Evolutionary conservation across 768 basidiomycete species (phyloP).

Genomic region (Russula compacta): DNA sequence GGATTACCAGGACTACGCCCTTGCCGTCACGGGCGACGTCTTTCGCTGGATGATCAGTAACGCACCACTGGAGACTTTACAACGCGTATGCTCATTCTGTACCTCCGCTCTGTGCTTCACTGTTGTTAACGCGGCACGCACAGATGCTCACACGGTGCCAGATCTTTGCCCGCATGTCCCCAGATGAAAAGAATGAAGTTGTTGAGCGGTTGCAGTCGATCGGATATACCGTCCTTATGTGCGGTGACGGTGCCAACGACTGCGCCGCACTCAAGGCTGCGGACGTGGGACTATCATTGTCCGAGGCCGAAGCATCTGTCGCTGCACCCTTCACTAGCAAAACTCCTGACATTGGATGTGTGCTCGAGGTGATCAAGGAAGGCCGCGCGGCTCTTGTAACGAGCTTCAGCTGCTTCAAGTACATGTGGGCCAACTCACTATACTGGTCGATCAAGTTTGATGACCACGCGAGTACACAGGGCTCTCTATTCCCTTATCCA

Average conservation of each 20-base stretch:
- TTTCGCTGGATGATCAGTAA: conserved; percentile 98
- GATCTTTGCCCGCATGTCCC: conserved; percentile 97
- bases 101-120: neutral
- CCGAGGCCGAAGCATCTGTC: conserved; percentile 96
- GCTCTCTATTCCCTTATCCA: conserved; percentile 97
- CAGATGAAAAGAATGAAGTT: conserved; percentile 98
- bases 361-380: conserved; percentile 94
- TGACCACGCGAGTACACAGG: conserved; percentile 39
- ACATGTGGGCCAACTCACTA: conserved; percentile 60
- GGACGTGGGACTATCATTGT: conserved; percentile 92
- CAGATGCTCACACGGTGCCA: conserved; percentile 98
- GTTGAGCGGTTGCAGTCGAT: conserved; percentile 88
- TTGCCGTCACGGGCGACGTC: conserved; percentile 89
- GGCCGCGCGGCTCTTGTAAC: conserved; percentile 94
- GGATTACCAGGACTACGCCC: conserved; percentile 77
- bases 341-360: conserved; percentile 90
- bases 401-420: conserved; percentile 99
- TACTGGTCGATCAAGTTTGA: neutral
- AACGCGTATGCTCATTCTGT: conserved; percentile 52
- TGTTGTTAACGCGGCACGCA: neutral
- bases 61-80: conserved; percentile 87
- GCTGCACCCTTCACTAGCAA: conserved; percentile 96
- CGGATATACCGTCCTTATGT: conserved; percentile 96
- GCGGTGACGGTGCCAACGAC: conserved; percentile 98
- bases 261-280: conserved; percentile 98